Conservation (phyloP, 306 rosid genomes). For the Urtica urens region DNA sequence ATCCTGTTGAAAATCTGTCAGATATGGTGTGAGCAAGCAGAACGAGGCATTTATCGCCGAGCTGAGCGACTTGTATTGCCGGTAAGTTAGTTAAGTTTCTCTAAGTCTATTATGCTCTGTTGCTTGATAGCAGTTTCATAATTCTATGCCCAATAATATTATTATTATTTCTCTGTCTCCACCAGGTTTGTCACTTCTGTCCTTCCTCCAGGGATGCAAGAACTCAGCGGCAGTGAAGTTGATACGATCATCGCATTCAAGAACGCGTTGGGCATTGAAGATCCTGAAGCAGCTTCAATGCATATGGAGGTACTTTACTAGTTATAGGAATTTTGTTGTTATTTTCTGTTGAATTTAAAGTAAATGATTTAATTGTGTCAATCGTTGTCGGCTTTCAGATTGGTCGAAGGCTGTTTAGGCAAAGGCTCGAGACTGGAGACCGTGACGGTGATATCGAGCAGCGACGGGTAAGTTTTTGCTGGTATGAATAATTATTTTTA, state of each 20-base stretch:
- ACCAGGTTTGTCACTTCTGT: constrained; percentile 67
- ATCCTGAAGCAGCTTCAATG: constrained; percentile 92
- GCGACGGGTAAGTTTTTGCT: constrained; percentile 70
- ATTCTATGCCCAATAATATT: not conserved
- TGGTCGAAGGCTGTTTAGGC: constrained; percentile 81
- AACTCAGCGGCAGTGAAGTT: constrained; percentile 76
- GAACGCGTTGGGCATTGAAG: constrained; percentile 82
- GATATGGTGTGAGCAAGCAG: constrained; percentile 83
- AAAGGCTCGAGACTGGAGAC: constrained; percentile 89
- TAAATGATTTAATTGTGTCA: constrained; percentile 10
- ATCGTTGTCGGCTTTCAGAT: constrained; percentile 40
- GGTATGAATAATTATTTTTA: constrained; percentile 1
- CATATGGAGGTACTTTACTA: constrained; percentile 72
- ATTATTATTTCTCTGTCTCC: not conserved
- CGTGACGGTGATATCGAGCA: constrained; percentile 74
- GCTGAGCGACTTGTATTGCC: constrained; percentile 65
- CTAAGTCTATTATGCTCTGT: not conserved
- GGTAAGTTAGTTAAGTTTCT: constrained; percentile 41
- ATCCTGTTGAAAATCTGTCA: constrained; percentile 18
- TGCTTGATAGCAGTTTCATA: no score
- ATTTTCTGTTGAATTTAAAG: no score
- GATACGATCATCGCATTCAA: constrained; percentile 59
- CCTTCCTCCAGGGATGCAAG: constrained; percentile 72
- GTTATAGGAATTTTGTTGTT: not conserved
- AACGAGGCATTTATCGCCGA: constrained; percentile 82